phyloP scores from a whole-genome alignment of 2,329 filamentous ascomycete genomes.

The Hymenoscyphus linearis region DNA sequence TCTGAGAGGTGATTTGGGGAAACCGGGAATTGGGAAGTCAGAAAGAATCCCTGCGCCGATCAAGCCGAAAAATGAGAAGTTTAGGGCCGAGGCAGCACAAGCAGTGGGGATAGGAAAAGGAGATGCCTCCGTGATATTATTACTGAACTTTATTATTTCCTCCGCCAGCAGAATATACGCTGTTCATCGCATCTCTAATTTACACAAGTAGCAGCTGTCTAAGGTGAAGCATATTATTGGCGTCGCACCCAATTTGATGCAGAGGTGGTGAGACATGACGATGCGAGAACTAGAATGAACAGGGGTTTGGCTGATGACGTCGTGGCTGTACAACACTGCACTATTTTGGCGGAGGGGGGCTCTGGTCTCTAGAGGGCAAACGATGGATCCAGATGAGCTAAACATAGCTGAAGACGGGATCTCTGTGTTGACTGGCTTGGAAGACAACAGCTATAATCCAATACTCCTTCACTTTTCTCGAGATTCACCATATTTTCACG shows the following conservation, averaged over 20 bases:
- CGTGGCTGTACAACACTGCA: no score
- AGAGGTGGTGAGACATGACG: no score
- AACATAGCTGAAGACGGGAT: not conserved
- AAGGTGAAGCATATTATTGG: no score
- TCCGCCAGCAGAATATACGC: not conserved
- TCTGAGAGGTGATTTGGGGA: not conserved
- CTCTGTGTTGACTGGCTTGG: not conserved
- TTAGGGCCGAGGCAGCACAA: not conserved
- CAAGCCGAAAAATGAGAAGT: not conserved
- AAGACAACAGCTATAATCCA: not conserved
- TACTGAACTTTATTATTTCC: not conserved
- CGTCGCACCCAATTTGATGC: no score
- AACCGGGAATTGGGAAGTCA: not conserved
- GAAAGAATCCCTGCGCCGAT: constrained; percentile 2
- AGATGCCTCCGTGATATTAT: not conserved
- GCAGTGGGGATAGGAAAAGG: not conserved
- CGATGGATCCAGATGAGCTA: not conserved
- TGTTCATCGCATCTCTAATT: no score
- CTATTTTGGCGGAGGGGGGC: not conserved
- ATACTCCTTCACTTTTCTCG: not conserved
- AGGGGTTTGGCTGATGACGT: no score
- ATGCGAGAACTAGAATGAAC: no score
- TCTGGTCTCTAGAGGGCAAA: no score
- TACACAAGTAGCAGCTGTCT: no score
- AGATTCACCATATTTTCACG: not conserved